Conservation (phyloP, 208 protist genomes). For the Wallacemonas sp. region DNA sequence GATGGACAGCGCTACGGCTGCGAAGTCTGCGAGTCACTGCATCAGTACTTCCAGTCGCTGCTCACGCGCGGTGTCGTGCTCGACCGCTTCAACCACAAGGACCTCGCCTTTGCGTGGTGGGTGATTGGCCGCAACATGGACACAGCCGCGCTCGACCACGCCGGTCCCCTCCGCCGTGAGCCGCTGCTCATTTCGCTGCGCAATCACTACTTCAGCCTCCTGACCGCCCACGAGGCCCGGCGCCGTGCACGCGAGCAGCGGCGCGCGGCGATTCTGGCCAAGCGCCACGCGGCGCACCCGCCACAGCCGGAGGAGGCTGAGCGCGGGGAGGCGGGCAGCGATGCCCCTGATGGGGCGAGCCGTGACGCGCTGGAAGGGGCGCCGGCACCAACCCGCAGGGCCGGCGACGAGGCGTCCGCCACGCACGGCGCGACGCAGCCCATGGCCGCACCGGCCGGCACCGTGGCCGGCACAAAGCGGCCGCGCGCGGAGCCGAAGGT, state of each 20-base stretch:
- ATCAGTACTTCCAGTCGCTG: slow-evolving; percentile 78
- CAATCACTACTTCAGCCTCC: slow-evolving; percentile 74
- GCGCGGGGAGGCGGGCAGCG: background rate
- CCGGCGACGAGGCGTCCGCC: too few species aligned
- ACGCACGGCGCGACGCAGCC: too few species aligned
- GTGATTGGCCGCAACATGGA: slow-evolving; percentile 82
- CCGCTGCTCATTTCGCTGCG: slow-evolving; percentile 68
- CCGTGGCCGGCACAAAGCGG: too few species aligned
- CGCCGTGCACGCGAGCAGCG: background rate
- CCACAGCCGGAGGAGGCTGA: background rate
- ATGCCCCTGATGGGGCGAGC: too few species aligned
- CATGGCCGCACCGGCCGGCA: background rate
- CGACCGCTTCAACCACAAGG: slow-evolving; percentile 83
- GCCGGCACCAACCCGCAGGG: too few species aligned
- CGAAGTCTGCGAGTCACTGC: slow-evolving; percentile 54
- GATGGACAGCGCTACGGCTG: slow-evolving; percentile 20
- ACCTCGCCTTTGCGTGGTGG: slow-evolving; percentile 84
- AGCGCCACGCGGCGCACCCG: slow-evolving; percentile 4
- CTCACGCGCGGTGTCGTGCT: slow-evolving; percentile 77
- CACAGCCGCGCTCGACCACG: slow-evolving; percentile 44
- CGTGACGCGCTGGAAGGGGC: too few species aligned
- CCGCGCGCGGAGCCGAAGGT: too few species aligned
- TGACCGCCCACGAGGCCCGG: slow-evolving; percentile 34
- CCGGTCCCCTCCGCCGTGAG: slow-evolving; percentile 58
- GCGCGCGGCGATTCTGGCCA: background rate